Evolutionary conservation across 108 stramenopile genomes (phyloP).

Genomic region (Fragilaria crotonensis): DNA sequence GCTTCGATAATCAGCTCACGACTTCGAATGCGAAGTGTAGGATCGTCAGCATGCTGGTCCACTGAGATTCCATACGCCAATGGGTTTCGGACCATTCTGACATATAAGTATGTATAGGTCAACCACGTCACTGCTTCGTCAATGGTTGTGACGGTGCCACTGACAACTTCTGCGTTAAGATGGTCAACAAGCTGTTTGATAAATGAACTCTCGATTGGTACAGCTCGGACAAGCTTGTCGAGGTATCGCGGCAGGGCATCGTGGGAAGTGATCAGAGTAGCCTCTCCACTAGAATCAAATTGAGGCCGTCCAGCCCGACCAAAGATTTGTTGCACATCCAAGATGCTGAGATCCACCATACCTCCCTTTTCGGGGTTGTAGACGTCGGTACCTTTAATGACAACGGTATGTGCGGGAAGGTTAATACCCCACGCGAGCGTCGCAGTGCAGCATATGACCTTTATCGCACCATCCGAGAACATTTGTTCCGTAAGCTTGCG

Average conservation of each 20-base stretch:
- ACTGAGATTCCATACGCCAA: slow-evolving; percentile 88
- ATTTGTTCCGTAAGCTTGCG: slow-evolving; percentile 91
- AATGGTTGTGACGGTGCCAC: slow-evolving; percentile 88
- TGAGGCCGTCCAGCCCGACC: slow-evolving; percentile 94
- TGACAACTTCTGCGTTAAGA: slow-evolving; percentile 96
- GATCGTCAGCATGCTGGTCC: slow-evolving; percentile 72
- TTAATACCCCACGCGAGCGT: slow-evolving; percentile 98
- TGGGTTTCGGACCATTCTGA: slow-evolving; percentile 92
- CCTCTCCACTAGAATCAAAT: slow-evolving; percentile 95
- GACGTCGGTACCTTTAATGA: slow-evolving; percentile 98
- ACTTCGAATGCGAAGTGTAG: slow-evolving; percentile 44
- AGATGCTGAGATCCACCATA: slow-evolving; percentile 85
- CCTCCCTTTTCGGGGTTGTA: slow-evolving; percentile 99
- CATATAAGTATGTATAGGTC: slow-evolving; percentile 94
- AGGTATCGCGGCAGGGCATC: slow-evolving; percentile 88
- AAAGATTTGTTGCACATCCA: slow-evolving; percentile 99
- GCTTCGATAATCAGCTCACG: slow-evolving; percentile 77
- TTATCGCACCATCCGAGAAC: slow-evolving; percentile 94
- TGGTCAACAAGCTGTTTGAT: slow-evolving; percentile 96
- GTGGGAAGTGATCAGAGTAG: slow-evolving; percentile 91
- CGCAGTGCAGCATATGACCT: slow-evolving; percentile 95
- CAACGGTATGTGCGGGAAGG: slow-evolving; percentile 90
- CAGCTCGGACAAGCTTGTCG: slow-evolving; percentile 85
- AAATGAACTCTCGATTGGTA: slow-evolving; percentile 92
- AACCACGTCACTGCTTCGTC: slow-evolving; percentile 93